Conservation (phyloP, 108 stramenopile species). For the Nitzschia sp. region DNA sequence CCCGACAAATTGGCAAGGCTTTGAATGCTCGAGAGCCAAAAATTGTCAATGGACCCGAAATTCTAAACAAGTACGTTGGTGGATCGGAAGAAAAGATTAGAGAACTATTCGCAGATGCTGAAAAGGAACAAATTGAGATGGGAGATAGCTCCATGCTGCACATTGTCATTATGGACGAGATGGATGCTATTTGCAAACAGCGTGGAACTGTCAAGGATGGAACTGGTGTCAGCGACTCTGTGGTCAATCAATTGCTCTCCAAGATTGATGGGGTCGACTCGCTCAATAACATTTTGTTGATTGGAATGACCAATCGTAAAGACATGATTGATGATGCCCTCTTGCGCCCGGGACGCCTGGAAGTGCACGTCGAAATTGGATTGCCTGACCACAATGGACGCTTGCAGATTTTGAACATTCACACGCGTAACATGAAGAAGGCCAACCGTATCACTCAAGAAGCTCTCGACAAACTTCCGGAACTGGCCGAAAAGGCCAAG, state of each 20-base stretch:
- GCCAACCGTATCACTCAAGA: constrained; percentile 84
- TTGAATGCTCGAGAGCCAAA: constrained; percentile 97
- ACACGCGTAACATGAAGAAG: constrained; percentile 91
- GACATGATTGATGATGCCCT: constrained; percentile 99
- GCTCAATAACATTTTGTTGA: constrained; percentile 97
- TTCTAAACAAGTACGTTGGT: constrained; percentile 98
- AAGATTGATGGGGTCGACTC: constrained; percentile 99
- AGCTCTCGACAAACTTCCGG: constrained; percentile 74
- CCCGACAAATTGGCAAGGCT: constrained; percentile 97
- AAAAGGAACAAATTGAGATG: constrained; percentile 89
- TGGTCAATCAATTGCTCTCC: constrained; percentile 99
- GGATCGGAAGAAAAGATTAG: constrained; percentile 97
- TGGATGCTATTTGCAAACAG: constrained; percentile 98
- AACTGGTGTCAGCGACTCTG: constrained; percentile 95
- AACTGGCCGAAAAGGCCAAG: constrained; percentile 89
- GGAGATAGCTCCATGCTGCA: constrained; percentile 97
- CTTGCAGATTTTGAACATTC: constrained; percentile 95
- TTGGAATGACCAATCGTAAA: constrained; percentile 99
- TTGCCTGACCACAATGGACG: constrained; percentile 94
- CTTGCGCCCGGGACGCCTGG: constrained; percentile 97
- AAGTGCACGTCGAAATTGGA: constrained; percentile 98
- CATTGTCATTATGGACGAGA: constrained; percentile 99
- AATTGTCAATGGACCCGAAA: constrained; percentile 98
- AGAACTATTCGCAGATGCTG: constrained; percentile 93
- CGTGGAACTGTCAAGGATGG: constrained; percentile 92